Evolutionary conservation across 495 filamentous ascomycete genomes (phyloP), one percentile per base, ranked within the genome.

Genomic region (Penicillium daleae): DNA sequence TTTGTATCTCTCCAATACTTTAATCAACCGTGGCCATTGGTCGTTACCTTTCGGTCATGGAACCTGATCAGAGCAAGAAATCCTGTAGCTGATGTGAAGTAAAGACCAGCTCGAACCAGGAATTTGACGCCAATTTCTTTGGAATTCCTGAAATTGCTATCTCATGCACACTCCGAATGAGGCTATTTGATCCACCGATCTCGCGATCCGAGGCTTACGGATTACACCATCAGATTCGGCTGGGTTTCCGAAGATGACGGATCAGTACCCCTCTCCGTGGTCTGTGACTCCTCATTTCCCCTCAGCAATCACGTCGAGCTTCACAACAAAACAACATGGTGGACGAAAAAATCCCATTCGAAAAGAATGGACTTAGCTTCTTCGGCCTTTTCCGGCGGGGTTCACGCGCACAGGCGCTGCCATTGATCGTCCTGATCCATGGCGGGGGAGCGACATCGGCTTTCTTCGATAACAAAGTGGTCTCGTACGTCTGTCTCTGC

Each of bases 361-460:
- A 54, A 12, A 22, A 37, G 29, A 54, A 54, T 35, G 51, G 51
- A 6, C 51, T 54, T 12, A n/a, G 7, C 8, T 35, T 54, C 32
- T 54, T 21, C n/a, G 51, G 51, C 31, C 51, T 54, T 37, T 37
- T 33, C 32, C 15, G 31, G 15, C 51, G 27, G n/a, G 51, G 51
- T 32, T 33, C 51, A 24, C n/a, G 31, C 12, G 21, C 51, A 37
- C n/a, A 54, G 29, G 51, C n/a, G 37, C 17, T 54, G n/a, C 51
- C 51, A 21, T 12, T 54, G 31, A 33, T 54, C 27, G 51, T 54
- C 32, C 51, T 54, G 15, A 32, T 54, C 9, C 51, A 54, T 8
- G 51, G 51, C 31, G 51, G 51, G 51, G 51, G 51, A 54, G 51
- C 51, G n/a, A 54, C 51, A 22, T 33, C 51, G 29, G 51, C 51